These are phyloP conservation scores for Aspergillus novoparasiticus DNA, from an alignment of 2,329 filamentous ascomycete species.

Conservation along the genomic window DNA sequence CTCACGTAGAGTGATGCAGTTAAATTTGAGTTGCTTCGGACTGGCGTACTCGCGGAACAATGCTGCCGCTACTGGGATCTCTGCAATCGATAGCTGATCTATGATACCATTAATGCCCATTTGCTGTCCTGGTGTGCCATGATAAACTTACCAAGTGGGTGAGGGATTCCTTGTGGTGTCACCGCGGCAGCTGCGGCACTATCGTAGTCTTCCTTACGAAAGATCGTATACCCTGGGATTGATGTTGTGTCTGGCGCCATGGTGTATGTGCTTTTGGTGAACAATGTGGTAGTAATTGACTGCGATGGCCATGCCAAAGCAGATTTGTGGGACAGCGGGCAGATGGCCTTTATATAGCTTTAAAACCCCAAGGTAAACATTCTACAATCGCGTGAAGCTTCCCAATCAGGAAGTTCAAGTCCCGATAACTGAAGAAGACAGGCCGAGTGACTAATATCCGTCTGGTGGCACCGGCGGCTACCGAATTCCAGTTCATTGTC, in stretches of 20 bases:
- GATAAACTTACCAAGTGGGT: not conserved
- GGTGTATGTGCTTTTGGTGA: not conserved
- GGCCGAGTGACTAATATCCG: not conserved
- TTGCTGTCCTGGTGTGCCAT: accelerated
- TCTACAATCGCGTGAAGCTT: not conserved
- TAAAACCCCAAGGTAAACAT: too few relatives aligned
- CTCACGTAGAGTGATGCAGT: conserved; percentile 58
- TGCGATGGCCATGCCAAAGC: not conserved
- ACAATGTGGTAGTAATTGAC: not conserved
- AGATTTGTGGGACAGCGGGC: not conserved
- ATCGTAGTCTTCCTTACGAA: not conserved
- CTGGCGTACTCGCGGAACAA: conserved; percentile 1
- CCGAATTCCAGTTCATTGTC: not conserved
- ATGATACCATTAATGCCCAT: not conserved
- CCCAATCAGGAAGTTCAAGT: not conserved
- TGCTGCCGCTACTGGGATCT: not conserved
- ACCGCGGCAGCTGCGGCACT: not conserved
- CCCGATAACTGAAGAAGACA: not conserved
- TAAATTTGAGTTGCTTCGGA: conserved; percentile 33
- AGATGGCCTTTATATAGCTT: not conserved
- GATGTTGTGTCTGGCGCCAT: not conserved
- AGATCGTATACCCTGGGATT: not conserved
- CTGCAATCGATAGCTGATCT: not conserved
- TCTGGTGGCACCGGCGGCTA: not conserved
- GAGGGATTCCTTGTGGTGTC: not conserved